Evolutionary conservation across 169 alveolate species (phyloP).

Genomic region (Plasmodium chabaudi): DNA sequence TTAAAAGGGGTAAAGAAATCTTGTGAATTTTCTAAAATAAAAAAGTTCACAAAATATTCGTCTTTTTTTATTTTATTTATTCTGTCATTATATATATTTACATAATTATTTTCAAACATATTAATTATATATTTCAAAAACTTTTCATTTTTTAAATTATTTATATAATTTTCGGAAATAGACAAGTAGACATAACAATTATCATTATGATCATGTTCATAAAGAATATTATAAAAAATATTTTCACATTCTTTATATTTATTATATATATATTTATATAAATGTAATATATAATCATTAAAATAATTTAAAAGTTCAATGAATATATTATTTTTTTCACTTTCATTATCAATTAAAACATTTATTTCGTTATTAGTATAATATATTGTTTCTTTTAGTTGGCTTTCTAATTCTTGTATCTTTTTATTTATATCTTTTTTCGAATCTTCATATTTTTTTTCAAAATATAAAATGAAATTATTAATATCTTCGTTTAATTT

Average conservation of each 20-base stretch:
- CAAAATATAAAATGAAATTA: slow-evolving; percentile 26
- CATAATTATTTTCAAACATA: slow-evolving; percentile 17
- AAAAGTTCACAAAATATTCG: slow-evolving; percentile 25
- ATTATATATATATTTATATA: slow-evolving; percentile 30
- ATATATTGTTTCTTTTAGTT: slow-evolving; percentile 30
- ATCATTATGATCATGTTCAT: slow-evolving; percentile 2
- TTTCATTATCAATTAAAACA: slow-evolving; percentile 22
- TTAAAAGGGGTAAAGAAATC: slow-evolving; percentile 17
- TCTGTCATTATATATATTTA: slow-evolving; percentile 23
- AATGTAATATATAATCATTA: slow-evolving; percentile 52
- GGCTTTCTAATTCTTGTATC: slow-evolving; percentile 6
- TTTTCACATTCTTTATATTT: slow-evolving; percentile 26
- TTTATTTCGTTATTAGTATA: slow-evolving; percentile 13
- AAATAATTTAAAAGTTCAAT: slow-evolving; percentile 15
- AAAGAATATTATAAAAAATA: not conserved
- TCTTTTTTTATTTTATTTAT: slow-evolving; percentile 1
- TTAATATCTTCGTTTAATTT: slow-evolving; percentile 30
- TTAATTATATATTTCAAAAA: slow-evolving; percentile 7
- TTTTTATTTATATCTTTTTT: not conserved
- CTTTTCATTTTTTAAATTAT: slow-evolving; percentile 19
- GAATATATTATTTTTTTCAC: slow-evolving; percentile 32
- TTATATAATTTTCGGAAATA: slow-evolving; percentile 19
- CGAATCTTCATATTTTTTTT: slow-evolving; percentile 18
- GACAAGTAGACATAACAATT: slow-evolving; percentile 6
- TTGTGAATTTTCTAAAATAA: not conserved